Evolutionary conservation across 495 filamentous ascomycete genomes (phyloP).

Genomic region (Sphaerosporella brunnea): DNA sequence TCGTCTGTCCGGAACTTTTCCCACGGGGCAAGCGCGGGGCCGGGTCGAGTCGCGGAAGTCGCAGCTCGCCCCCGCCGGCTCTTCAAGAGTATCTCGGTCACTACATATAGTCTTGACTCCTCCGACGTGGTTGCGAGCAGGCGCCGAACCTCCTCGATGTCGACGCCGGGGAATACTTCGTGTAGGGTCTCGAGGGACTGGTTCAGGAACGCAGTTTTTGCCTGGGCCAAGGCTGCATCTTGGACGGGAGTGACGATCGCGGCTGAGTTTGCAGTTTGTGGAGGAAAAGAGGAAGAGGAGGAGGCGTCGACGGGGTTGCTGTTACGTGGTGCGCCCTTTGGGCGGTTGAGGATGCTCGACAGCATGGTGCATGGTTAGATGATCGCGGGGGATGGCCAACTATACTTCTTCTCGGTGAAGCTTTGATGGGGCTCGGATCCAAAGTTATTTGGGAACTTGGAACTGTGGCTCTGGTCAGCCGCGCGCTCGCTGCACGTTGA

Average conservation of each 20-base stretch:
- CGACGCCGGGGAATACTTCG: slow-evolving; percentile 68
- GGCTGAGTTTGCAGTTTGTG: too few species aligned
- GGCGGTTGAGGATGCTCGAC: neutral
- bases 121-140: slow-evolving; percentile 66
- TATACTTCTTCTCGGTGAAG: too few species aligned
- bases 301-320: neutral
- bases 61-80: slow-evolving; percentile 24
- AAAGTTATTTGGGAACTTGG: too few species aligned
- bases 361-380: neutral
- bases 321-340: neutral
- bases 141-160: slow-evolving; percentile 82
- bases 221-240: slow-evolving; percentile 5
- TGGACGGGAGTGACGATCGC: neutral
- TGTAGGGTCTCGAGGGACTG: slow-evolving; percentile 49
- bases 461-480: too few species aligned
- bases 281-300: too few species aligned
- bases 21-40: slow-evolving; percentile 36
- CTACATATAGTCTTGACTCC: slow-evolving; percentile 65
- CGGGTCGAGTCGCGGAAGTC: slow-evolving; percentile 5
- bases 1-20: slow-evolving; percentile 55
- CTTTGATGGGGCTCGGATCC: too few species aligned
- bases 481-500: too few species aligned
- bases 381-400: neutral
- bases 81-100: slow-evolving; percentile 68
- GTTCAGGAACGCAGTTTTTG: slow-evolving; percentile 38